A percentile compares a stretch with the other conserved stretches of the same genome.
Evolutionary conservation across 2,329 filamentous ascomycete genomes (phyloP).

Genomic region (Arachnomyces sp.): DNA sequence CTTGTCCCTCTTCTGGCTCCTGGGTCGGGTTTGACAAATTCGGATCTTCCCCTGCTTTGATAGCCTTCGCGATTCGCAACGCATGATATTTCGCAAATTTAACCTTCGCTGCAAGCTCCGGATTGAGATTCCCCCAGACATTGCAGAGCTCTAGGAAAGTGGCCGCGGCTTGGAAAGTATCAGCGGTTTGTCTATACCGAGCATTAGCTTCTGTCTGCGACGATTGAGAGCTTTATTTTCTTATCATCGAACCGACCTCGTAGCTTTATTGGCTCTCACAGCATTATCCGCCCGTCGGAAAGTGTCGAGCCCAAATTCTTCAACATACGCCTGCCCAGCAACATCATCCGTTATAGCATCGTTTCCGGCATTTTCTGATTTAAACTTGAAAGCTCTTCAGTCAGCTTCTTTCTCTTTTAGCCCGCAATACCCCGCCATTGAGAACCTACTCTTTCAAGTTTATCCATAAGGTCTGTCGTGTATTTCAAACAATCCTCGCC

Average conservation of each 20-base stretch:
- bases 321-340: conserved; percentile 82
- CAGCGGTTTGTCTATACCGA: conserved; percentile 66
- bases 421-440: not conserved
- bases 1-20: conserved; percentile 47
- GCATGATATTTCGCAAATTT: conserved; percentile 97
- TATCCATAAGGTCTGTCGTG: conserved; percentile 80
- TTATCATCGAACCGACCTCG: conserved; percentile 46
- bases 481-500: conserved; percentile 73
- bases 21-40: conserved; percentile 71
- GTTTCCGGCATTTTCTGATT: conserved; percentile 63
- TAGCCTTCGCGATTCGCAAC: conserved; percentile 76
- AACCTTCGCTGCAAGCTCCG: conserved; percentile 74
- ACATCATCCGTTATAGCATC: conserved; percentile 79
- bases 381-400: conserved; percentile 44
- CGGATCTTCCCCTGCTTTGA: conserved; percentile 84
- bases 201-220: not conserved
- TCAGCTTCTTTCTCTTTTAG: not conserved
- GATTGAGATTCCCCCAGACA: conserved; percentile 70
- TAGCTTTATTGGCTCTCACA: conserved; percentile 73
- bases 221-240: not conserved
- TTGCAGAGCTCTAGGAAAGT: conserved; percentile 84
- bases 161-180: conserved; percentile 85
- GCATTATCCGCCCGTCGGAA: conserved; percentile 77
- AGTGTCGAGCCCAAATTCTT: conserved; percentile 85
- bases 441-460: conserved; percentile 62